Conservation (phyloP, 2,329 filamentous ascomycete genomes). For the Ascochyta fabae region DNA sequence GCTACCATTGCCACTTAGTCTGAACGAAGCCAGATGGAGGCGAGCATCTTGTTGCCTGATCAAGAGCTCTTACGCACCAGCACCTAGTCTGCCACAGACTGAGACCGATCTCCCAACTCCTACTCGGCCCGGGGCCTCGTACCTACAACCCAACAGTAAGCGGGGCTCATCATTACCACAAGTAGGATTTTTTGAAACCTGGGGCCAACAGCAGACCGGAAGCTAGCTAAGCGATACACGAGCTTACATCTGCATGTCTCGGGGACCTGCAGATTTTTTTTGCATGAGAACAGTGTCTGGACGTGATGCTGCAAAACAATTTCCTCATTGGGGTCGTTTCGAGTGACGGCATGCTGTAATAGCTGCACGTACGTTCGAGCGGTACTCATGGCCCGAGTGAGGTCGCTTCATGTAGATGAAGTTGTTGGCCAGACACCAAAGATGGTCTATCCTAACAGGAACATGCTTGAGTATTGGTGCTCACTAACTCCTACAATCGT, state of each 20-base stretch:
- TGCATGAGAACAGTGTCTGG: neutral
- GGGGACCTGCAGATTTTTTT: conserved; percentile 1
- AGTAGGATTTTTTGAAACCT: neutral
- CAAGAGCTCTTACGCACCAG: neutral
- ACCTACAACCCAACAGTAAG: neutral
- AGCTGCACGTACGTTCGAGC: neutral
- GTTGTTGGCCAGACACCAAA: neutral
- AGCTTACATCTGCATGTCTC: conserved; percentile 6
- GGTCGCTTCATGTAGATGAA: neutral
- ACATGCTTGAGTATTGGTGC: no score
- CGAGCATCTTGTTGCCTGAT: neutral
- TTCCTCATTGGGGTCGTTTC: neutral
- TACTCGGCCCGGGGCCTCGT: conserved; percentile 7
- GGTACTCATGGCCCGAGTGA: neutral
- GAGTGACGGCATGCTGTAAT: neutral
- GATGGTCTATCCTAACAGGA: neutral
- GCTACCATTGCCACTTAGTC: neutral
- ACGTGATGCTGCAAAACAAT: neutral
- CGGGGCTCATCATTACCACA: neutral
- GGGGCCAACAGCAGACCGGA: no score
- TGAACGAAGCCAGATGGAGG: neutral
- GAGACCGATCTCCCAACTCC: neutral
- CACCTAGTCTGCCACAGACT: neutral
- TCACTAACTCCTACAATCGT: no score
- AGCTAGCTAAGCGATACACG: neutral